Conservation (phyloP, 495 filamentous ascomycete species). For the Diplogelasinospora grovesii region DNA sequence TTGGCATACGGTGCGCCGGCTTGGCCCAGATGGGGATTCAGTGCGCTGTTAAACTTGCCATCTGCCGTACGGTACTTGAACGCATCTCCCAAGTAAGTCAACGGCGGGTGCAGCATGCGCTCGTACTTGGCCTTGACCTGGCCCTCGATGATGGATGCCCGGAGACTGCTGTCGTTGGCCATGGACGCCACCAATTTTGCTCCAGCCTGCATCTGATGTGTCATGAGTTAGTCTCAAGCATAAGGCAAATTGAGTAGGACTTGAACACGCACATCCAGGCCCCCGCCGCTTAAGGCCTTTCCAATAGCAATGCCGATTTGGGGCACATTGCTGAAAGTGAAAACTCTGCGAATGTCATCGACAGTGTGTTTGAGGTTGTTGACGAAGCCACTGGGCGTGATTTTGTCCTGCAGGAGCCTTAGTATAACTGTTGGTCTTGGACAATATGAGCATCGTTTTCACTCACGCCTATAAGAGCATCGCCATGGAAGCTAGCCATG, state of each 20-base stretch:
- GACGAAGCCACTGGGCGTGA: no score
- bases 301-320: background rate
- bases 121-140: slow-evolving; percentile 14
- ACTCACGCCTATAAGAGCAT: slow-evolving; percentile 6
- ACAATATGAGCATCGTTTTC: background rate
- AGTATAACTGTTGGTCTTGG: no score
- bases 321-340: background rate
- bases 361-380: no score
- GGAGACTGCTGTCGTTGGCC: slow-evolving; percentile 5
- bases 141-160: slow-evolving; percentile 4
- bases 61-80: slow-evolving; percentile 58
- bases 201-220: slow-evolving; percentile 4
- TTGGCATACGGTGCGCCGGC: slow-evolving; percentile 58
- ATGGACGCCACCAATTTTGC: slow-evolving; percentile 1
- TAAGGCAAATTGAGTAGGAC: no score
- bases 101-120: slow-evolving; percentile 11
- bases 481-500: slow-evolving; percentile 5
- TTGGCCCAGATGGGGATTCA: slow-evolving; percentile 57
- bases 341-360: background rate
- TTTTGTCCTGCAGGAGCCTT: no score
- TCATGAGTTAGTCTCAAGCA: no score
- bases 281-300: background rate
- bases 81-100: slow-evolving; percentile 13
- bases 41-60: slow-evolving; percentile 59
- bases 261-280: no score